Evolutionary conservation across 768 basidiomycete genomes (phyloP), one percentile per base, ranked within the genome.

Genomic region (Auriscalpium orientale): DNA sequence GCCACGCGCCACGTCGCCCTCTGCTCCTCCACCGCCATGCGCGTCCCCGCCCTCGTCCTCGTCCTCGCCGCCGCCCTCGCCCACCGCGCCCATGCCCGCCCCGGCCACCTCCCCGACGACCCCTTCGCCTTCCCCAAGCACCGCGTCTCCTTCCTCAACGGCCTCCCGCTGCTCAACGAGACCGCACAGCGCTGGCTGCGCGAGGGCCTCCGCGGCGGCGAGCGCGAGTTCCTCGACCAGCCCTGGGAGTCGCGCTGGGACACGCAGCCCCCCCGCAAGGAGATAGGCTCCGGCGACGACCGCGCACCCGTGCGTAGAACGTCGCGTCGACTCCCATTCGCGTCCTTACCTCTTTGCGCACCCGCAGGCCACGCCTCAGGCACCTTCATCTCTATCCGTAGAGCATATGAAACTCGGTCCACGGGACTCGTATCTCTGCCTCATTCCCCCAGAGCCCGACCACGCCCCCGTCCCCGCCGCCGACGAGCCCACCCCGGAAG

Each of bases 91-190:
- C 46, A 53, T 61, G 57, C 53, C 11, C 55, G 64, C 45, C 44
- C 74, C n/a, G 67, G 84, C 33, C 84, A 89, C 65, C 76, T 90
- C 47, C 89, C 91, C 33, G 87, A 91, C 63, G 91, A 93, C 64
- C 75, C 83, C 15, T 80, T 83, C 68, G 85, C 91, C 0, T 91
- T 85, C 66, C 91, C 91, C 60, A 93, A 93, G 67, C 87, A 82
- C 67, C 79, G 81, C 44, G 84, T 93, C 58, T 72, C 83, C 43
- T 93, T 89, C 70, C 80, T 93, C 65, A 88, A 89, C 66, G 79
- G 79, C 56, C 79, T 84, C n/a, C 90, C 91, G 28, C 72, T 93
- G 60, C 69, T 77, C 22, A 84, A 86, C 62, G 74, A 85, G 49
- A 89, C 88, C 1, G 91, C 87, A 4, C 73, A 85, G 58, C 76